These are phyloP conservation scores for Isatis lusitanica DNA, from an alignment of 441 rosid species.

Conservation along the genomic window DNA sequence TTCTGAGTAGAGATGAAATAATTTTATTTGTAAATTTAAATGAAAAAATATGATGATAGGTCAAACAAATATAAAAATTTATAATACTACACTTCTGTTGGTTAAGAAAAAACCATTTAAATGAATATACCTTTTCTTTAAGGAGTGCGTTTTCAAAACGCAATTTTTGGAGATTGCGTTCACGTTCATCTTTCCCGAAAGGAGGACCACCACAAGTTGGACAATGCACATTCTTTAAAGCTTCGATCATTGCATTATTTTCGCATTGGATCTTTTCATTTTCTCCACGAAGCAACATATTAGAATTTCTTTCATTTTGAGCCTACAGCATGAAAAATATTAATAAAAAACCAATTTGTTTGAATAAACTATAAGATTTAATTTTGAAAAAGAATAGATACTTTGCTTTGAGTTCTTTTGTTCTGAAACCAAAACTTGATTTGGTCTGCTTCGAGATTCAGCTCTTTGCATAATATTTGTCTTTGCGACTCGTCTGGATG, in stretches of 20 bases:
- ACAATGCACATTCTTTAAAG: constrained; percentile 55
- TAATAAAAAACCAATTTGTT: not conserved
- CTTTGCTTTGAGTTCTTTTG: constrained; percentile 78
- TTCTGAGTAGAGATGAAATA: not conserved
- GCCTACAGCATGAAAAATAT: constrained; percentile 34
- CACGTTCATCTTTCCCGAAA: constrained; percentile 50
- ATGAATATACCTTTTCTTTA: constrained; percentile 44
- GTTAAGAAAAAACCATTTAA: not conserved
- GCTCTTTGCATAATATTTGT: constrained; percentile 44
- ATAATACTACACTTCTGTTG: not conserved
- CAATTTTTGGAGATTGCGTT: constrained; percentile 40
- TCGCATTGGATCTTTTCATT: constrained; percentile 56
- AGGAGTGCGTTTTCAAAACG: constrained; percentile 46
- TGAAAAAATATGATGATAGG: not conserved
- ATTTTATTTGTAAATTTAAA: not conserved
- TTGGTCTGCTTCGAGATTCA: constrained; percentile 54
- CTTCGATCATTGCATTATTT: constrained; percentile 54
- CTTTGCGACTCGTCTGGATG: constrained; percentile 69
- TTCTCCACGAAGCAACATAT: constrained; percentile 55
- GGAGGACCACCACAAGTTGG: constrained; percentile 75
- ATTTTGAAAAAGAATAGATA: constrained; percentile 1
- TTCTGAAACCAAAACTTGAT: constrained; percentile 88
- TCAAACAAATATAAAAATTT: not conserved
- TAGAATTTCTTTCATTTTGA: constrained; percentile 51
- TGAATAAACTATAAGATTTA: not conserved